Evolutionary conservation across 2,329 filamentous ascomycete species (phyloP).

Genomic region (Fusarium sp.): DNA sequence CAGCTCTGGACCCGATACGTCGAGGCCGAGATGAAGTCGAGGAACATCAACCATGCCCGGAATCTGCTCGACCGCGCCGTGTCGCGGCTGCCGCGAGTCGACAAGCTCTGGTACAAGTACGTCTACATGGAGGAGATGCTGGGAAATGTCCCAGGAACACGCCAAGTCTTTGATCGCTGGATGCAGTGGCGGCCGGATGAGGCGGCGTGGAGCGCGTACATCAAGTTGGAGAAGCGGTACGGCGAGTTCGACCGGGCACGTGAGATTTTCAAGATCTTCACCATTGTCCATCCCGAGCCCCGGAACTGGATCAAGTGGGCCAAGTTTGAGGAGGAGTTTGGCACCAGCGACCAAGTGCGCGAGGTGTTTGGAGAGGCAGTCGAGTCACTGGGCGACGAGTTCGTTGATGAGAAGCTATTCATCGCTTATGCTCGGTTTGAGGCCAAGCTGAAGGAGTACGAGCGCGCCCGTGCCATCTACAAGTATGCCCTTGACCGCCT

Average conservation of each 20-base stretch:
- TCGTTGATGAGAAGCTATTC: constrained; percentile 96
- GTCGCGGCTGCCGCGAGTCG: constrained; percentile 87
- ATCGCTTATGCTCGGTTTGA: constrained; percentile 97
- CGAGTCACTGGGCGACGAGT: constrained; percentile 91
- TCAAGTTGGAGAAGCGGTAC: constrained; percentile 97
- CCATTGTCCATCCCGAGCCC: constrained; percentile 91
- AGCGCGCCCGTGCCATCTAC: constrained; percentile 93
- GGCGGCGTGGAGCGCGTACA: constrained; percentile 94
- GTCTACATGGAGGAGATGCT: constrained; percentile 99
- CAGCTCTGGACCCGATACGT: constrained; percentile 93
- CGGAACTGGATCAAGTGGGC: constrained; percentile 99
- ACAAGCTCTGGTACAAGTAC: constrained; percentile 99
- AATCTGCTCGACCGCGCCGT: constrained; percentile 97
- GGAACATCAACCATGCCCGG: constrained; percentile 96
- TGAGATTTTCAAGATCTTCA: constrained; percentile 90
- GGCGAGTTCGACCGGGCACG: constrained; percentile 91
- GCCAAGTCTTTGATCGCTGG: constrained; percentile 97
- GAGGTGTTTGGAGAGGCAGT: constrained; percentile 92
- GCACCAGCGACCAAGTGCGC: constrained; percentile 89
- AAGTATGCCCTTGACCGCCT: constrained; percentile 95
- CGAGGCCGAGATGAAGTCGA: constrained; percentile 91
- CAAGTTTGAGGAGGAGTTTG: constrained; percentile 95
- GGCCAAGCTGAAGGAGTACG: constrained; percentile 93
- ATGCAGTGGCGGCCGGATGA: constrained; percentile 99
- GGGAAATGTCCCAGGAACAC: constrained; percentile 89